Conservation (phyloP, 2,329 filamentous ascomycete species). For the Malbranchea cinnamomea region DNA sequence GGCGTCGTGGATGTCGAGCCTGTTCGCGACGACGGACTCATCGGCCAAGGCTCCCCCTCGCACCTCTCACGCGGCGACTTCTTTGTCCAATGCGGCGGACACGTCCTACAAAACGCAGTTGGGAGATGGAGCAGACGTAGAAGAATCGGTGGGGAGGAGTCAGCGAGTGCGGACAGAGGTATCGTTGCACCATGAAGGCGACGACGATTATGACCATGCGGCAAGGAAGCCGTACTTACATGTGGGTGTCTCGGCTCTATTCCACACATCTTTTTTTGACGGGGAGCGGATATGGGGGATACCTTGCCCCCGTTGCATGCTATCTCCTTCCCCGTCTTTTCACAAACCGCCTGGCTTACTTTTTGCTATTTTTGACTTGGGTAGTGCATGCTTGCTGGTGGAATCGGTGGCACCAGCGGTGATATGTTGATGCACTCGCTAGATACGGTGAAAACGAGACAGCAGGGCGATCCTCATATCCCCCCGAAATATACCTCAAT, state of each 20-base stretch:
- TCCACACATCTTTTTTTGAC: neutral
- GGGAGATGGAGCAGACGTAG: conserved; percentile 6
- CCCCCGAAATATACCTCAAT: conserved; percentile 87
- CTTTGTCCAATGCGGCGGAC: neutral
- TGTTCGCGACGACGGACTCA: conserved; percentile 31
- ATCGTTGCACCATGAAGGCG: conserved; percentile 10
- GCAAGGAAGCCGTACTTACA: conserved; percentile 12
- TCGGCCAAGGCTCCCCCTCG: conserved; percentile 18
- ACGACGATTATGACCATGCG: conserved; percentile 12
- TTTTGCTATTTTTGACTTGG: conserved; percentile 11
- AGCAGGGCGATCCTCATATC: conserved; percentile 88
- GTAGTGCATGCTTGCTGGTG: conserved; percentile 89
- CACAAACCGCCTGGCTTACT: conserved; percentile 3
- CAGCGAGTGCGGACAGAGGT: conserved; percentile 11
- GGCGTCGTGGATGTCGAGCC: conserved; percentile 38
- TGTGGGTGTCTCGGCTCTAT: no score
- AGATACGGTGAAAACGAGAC: conserved; percentile 94
- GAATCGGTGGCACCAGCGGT: conserved; percentile 79
- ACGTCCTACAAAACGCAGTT: neutral
- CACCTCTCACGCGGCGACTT: conserved; percentile 7
- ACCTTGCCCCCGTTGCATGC: neutral
- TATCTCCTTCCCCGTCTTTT: neutral
- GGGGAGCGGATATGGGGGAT: neutral
- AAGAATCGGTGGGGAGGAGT: conserved; percentile 12
- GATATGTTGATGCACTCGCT: conserved; percentile 98